Base-by-base conservation (phyloP, 306 rosid genomes). In the Lathyrus aphaca region DNA sequence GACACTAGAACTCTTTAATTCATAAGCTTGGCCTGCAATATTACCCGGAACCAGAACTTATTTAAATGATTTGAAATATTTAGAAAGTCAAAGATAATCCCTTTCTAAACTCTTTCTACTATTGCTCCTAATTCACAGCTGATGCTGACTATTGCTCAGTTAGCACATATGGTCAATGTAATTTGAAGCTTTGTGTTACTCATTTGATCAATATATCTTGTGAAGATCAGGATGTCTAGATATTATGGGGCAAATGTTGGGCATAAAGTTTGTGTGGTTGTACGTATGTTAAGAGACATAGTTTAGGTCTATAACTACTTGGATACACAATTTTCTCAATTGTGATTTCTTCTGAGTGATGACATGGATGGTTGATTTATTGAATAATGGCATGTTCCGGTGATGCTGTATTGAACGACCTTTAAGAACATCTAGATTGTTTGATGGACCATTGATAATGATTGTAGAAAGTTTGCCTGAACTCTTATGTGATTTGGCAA, bases 191-290 rank as follows among this genome's bases (percentile, higher is more conserved):
- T n/a, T n/a, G n/a, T n/a, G n/a, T n/a, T n/a, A n/a, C 62, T 55
- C 38, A 55, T 56, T 27, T 27, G 62, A 12, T 56, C 38, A 11
- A 27, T 25, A 15, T 27, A 27, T 56, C 38, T 56, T 1, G 6
- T 56, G 39, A 27, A 27, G 17, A 56, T 56, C 37, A 2, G 61
- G 61, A 27, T 25, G 16, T 25, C 16, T 55, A 23, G 61, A 25
- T 25, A 25, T 55, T 55, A 56, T 56, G 2, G 62, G 62, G n/a
- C 17, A 56, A 27, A 27, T 4, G 39, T 27, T 56, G 62, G 62
- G 62, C 18, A 27, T 27, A 12, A 56, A 27, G 3, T 14, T 56
- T 25, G 29, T 29, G 6, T 56, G 10, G 39, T 56, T 56, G 18
- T 13, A 13, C 9, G 35, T 4, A 55, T 55, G 25, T 25, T 55